Evolutionary conservation across 2,329 filamentous ascomycete species (phyloP), one percentile per base, ranked within the genome.

Genomic region (Claviceps arundinis): DNA sequence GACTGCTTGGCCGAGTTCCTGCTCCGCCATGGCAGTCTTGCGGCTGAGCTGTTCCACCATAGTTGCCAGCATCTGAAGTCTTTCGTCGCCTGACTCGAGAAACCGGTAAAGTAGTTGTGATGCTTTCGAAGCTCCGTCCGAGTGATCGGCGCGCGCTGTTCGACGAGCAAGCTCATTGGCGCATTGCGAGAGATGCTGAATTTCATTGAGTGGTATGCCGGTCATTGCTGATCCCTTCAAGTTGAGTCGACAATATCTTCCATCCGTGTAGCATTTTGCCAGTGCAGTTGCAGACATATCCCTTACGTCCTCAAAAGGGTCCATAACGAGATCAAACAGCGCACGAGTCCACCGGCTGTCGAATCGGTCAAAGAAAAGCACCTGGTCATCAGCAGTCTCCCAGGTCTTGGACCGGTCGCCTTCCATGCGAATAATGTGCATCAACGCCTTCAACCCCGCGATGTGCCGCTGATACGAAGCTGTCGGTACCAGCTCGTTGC

Each of bases 291-390:
- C 70, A 2, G 81, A 75, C 40, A 70, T 67, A 44, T 77, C 80
- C 58, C 91, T 78, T 4, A 97, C 86, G 65, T 98, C 93, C 53
- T 97, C 93, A 61, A 95, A 98, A 0, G 91, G 88, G 60, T 98
- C 87, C 62, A 95, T 74, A 7, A 95, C 68, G 22, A 95, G 77
- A 64, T 95, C 89, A 14, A 90, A 70, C 6, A 97, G 70, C 4
- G 82, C 72, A 47, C 85, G 74, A 11, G 80, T 67, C 70, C 84
- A 80, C 0, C 66, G 72, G 3, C 59, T 57, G 47, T 78, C 74
- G 55, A 75, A 67, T 2, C 68, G 59, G 47, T 69, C 63, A 47
- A 70, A 73, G 51, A 72, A 69, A 14, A 66, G 63, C 50, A 53
- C 57, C 59, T 66, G 72, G 58, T 73, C 66, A 50, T 68, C 66